Percentiles rank a stretch among this genome's conserved stretches.
phyloP scores from a whole-genome alignment of 345 rosid genomes.

The Sisymbrium altissimum region DNA sequence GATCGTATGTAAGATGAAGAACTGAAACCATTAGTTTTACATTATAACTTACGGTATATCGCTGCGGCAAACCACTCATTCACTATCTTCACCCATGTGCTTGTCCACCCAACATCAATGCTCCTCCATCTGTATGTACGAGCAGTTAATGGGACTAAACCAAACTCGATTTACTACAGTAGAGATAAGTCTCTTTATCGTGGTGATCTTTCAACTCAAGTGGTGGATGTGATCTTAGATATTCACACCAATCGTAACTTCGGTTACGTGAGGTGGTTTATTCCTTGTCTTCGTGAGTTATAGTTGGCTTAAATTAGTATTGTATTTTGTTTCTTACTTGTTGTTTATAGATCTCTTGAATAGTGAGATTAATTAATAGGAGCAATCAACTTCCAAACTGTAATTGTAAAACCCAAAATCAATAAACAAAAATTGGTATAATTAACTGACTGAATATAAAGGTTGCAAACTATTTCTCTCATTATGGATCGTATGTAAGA shows the following conservation, averaged over 20 bases:
- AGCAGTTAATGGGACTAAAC: neutral
- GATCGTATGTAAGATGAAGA: neutral
- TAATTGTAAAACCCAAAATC: slow-evolving; percentile 3
- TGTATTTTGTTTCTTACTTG: neutral
- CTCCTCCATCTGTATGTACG: slow-evolving; percentile 64
- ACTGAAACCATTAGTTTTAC: neutral
- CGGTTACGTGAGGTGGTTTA: neutral
- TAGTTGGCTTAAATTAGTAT: neutral
- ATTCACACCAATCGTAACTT: neutral
- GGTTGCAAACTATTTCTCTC: neutral
- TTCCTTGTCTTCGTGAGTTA: neutral
- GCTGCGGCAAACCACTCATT: slow-evolving; percentile 89
- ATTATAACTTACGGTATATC: slow-evolving; percentile 57
- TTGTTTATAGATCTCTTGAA: neutral
- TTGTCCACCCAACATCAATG: slow-evolving; percentile 88
- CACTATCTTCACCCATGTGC: slow-evolving; percentile 89
- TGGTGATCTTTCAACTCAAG: neutral
- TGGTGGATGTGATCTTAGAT: neutral
- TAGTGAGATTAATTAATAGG: too few species aligned
- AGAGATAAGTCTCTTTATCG: neutral
- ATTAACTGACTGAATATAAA: neutral
- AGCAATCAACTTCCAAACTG: slow-evolving; percentile 81
- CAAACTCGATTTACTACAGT: neutral
- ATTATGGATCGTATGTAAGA: neutral
- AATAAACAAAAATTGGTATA: neutral